Evolutionary conservation across 192 early-diverging fungal genomes (phyloP), one percentile per base, ranked within the genome.

Genomic region (Dissophora globulifera): DNA sequence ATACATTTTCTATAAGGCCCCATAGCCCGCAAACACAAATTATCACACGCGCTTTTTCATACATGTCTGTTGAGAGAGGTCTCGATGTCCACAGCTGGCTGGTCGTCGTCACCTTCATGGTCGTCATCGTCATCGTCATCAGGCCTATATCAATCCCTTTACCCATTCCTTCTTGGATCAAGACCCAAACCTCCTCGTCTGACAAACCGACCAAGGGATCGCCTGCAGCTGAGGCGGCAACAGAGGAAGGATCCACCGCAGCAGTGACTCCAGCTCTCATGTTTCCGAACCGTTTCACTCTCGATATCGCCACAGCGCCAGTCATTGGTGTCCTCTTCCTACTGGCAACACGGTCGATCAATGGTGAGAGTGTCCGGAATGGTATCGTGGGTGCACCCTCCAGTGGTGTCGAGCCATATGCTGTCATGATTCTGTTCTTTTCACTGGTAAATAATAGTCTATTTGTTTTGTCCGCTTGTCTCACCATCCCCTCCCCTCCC

Each of bases 371-470:
- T 31, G 80, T 86, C 25, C 43, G 45, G 26, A 29, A 75, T 51
- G 72, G 72, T 2, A 76, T 76, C 31, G 58, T 76, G 12, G 72
- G 72, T n/a, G 58, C 46, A 19, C 72, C 63, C 13, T 29, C 29
- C 2, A 76, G 62, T 50, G 88, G 87, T 3, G 82, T 94, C 17
- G 69, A 91, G 68, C 95, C 95, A 2, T 96, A 91, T 67, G 86
- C 90, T 15, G 89, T 96, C 9, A 82, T 96, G 53, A 85, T 94
- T 16, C 84, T 95, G 23, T 88, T 96, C 45, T 93, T 92, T 75
- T 87, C 92, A 15, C 81, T 93, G 66, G 87, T 82, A 81, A 45
- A 50, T 11, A 38, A 0, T 19, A 20, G 13, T 40, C 8, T 13
- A 40, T 40, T 13, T 40, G 43, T n/a, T 12, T 45, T 17, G 10